Conservation (phyloP, 2,329 filamentous ascomycete genomes). For the Fusarium miscanthi region DNA sequence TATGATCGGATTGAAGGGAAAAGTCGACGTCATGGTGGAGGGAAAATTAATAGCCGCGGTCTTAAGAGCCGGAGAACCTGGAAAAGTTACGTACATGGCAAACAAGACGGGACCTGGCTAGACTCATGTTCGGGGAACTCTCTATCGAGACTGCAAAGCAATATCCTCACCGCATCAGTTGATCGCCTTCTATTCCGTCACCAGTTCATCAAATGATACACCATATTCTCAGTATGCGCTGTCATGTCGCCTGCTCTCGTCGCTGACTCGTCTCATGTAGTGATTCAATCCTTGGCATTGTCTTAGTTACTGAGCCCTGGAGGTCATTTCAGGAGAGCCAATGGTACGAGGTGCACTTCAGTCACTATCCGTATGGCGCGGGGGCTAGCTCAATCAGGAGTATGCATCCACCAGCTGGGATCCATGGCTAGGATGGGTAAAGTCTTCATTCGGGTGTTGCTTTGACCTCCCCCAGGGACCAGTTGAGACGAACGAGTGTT, state of each 20-base stretch:
- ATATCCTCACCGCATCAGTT: not conserved
- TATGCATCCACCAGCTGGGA: not conserved
- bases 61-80: conserved; percentile 12
- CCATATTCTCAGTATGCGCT: not conserved
- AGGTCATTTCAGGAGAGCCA: conserved; percentile 38
- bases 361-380: conserved; percentile 30
- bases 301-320: conserved; percentile 6
- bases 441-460: conserved; percentile 4
- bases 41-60: conserved; percentile 15
- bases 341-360: conserved; percentile 23
- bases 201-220: not conserved
- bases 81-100: not conserved
- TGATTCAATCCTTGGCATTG: conserved; percentile 18
- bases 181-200: not conserved
- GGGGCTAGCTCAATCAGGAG: conserved; percentile 31
- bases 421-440: conserved; percentile 1
- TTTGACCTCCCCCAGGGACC: not conserved
- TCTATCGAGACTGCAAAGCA: not conserved
- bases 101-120: not conserved
- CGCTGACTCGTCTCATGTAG: conserved; percentile 19
- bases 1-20: not conserved
- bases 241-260: not conserved
- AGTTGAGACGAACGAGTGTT: conserved; percentile 21
- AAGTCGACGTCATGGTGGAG: conserved; percentile 27
- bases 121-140: not conserved